Conservation (phyloP, 2,329 filamentous ascomycete species). For the Colletotrichum tropicicola region DNA sequence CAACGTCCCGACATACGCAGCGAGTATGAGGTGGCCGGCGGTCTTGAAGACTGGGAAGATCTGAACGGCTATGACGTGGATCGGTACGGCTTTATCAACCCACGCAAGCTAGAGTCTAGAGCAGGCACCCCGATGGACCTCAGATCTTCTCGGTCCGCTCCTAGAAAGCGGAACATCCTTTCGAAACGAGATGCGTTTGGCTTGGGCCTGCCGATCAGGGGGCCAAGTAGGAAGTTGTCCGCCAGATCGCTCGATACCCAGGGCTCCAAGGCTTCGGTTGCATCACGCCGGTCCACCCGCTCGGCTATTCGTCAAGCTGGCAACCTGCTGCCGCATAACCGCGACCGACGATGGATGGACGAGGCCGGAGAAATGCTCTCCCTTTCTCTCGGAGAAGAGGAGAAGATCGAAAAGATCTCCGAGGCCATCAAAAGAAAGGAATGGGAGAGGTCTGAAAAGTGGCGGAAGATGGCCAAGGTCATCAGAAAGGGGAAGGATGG, state of each 20-base stretch:
- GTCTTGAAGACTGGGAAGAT: constrained; percentile 74
- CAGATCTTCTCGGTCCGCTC: constrained; percentile 52
- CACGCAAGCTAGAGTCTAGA: constrained; percentile 50
- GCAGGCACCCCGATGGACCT: constrained; percentile 51
- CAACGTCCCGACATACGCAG: constrained; percentile 52
- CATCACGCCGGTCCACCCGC: constrained; percentile 62
- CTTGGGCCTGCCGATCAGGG: constrained; percentile 43
- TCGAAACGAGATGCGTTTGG: constrained; percentile 48
- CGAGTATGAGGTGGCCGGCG: constrained; percentile 62
- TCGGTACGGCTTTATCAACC: constrained; percentile 73
- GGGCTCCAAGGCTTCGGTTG: constrained; percentile 58
- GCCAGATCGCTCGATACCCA: constrained; percentile 68
- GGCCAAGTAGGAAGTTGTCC: constrained; percentile 64
- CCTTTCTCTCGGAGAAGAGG: constrained; percentile 67
- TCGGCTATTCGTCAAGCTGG: constrained; percentile 65
- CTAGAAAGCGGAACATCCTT: constrained; percentile 57
- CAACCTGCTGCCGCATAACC: constrained; percentile 69
- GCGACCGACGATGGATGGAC: constrained; percentile 68
- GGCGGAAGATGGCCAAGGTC: constrained; percentile 72
- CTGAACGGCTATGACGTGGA: constrained; percentile 69
- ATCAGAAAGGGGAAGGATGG: constrained; percentile 59
- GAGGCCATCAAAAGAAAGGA: constrained; percentile 71
- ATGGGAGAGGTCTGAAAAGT: constrained; percentile 70
- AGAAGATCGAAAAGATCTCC: constrained; percentile 58
- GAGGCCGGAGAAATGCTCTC: constrained; percentile 75